Evolutionary conservation across 2,329 filamentous ascomycete species (phyloP).

Genomic region (Epichloe baconii): DNA sequence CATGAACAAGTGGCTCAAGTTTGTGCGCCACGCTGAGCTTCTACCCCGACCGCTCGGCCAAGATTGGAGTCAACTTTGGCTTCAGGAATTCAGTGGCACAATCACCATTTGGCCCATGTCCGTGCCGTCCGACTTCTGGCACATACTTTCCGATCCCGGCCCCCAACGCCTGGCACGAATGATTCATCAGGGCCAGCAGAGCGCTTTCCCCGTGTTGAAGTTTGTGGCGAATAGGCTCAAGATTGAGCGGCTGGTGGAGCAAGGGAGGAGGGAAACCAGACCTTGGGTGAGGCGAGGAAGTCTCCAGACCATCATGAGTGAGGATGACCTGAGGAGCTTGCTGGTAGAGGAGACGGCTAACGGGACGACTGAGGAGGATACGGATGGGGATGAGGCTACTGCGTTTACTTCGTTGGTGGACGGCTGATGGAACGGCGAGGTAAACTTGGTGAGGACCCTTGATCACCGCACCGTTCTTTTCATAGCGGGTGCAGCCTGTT

Average conservation of each 20-base stretch:
- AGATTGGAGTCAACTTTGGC: conserved; percentile 94
- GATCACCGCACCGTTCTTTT: background rate
- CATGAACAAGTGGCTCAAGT: conserved; percentile 93
- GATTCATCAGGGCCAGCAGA: conserved; percentile 82
- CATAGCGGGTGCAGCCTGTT: background rate
- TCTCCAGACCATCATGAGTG: conserved; percentile 47
- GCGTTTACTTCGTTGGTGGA: conserved; percentile 11
- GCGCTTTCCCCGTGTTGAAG: conserved; percentile 79
- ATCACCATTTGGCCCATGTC: conserved; percentile 94
- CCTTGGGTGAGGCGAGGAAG: conserved; percentile 34
- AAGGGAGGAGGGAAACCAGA: conserved; percentile 41
- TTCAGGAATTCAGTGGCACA: conserved; percentile 88
- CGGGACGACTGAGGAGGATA: conserved; percentile 26
- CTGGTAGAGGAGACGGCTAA: conserved; percentile 24
- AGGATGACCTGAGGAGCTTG: conserved; percentile 43
- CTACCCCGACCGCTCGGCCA: conserved; percentile 82
- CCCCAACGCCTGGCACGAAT: conserved; percentile 65
- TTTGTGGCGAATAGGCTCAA: conserved; percentile 82
- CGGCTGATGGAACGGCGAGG: conserved; percentile 12
- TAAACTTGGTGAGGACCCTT: background rate
- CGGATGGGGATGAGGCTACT: conserved; percentile 19
- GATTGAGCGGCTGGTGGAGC: conserved; percentile 58
- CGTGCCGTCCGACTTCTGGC: conserved; percentile 63
- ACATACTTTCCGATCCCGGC: conserved; percentile 76
- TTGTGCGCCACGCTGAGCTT: conserved; percentile 82